These are phyloP conservation scores for Fusarium heterosporum DNA, from an alignment of 2,329 filamentous ascomycete genomes.

Conservation along the genomic window DNA sequence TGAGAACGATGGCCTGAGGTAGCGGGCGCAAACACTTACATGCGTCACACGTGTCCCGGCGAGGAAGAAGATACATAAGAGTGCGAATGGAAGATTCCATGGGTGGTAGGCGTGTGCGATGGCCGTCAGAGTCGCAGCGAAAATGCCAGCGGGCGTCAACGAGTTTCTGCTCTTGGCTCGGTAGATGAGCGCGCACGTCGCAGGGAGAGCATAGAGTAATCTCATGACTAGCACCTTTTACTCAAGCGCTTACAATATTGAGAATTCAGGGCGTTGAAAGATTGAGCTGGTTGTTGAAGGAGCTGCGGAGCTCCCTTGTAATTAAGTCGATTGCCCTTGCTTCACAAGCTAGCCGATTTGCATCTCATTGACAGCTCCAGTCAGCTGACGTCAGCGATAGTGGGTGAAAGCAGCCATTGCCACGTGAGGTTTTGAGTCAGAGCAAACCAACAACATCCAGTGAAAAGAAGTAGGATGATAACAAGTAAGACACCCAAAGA, in stretches of 20 bases:
- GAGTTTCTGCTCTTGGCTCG: slow-evolving; percentile 79
- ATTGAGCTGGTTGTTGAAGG: slow-evolving; percentile 1
- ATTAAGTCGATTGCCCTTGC: slow-evolving; percentile 9
- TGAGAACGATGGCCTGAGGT: slow-evolving; percentile 27
- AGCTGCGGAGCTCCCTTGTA: slow-evolving; percentile 17
- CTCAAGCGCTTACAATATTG: slow-evolving; percentile 19
- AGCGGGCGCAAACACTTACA: slow-evolving; percentile 57
- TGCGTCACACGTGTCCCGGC: slow-evolving; percentile 87
- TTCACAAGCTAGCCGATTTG: slow-evolving; percentile 22
- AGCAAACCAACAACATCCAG: background rate
- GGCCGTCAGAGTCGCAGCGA: slow-evolving; percentile 79
- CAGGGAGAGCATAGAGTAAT: slow-evolving; percentile 67
- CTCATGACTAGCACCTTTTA: slow-evolving; percentile 61
- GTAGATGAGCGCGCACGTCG: slow-evolving; percentile 70
- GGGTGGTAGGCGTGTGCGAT: slow-evolving; percentile 88
- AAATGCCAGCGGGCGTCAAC: slow-evolving; percentile 80
- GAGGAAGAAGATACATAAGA: slow-evolving; percentile 87
- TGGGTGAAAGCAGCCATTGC: background rate
- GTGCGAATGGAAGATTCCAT: slow-evolving; percentile 89
- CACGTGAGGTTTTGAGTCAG: background rate
- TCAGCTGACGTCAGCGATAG: slow-evolving; percentile 40
- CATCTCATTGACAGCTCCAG: slow-evolving; percentile 3
- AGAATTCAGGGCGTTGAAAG: slow-evolving; percentile 9
- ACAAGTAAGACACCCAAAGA: background rate
- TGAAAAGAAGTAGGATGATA: background rate